Base-by-base conservation (phyloP, 2,329 filamentous ascomycete species). In the Calonectria leucothoes region DNA sequence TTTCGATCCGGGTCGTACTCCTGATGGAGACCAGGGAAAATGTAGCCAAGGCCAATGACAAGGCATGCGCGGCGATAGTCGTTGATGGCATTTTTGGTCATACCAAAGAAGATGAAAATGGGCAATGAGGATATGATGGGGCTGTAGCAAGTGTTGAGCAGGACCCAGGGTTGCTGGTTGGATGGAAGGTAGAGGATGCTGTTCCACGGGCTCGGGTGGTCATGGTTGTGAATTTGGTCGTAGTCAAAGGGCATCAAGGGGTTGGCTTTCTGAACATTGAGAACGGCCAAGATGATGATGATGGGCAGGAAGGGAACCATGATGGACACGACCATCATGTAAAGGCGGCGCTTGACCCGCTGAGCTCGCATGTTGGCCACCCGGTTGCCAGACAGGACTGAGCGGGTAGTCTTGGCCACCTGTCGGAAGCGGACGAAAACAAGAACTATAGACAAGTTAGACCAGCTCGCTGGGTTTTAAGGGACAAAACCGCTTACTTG, bases 91-190 rank as follows among this genome's bases (percentile, higher is more conserved):
- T 91, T 89, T 31, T 85, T 85, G n/a, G 88, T 90, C 71, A 86
- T 86, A 57, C 90, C 90, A 69, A 91, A 92, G 81, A 90, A 90
- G 35, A 86, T 51, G 51, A 91, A 88, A 61, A 91, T 85, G 59
- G 87, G 84, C 1, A 88, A 77, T 6, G 85, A 83, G 3, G 88
- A 86, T 3, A 89, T 64, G 67, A 90, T 87, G 27, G 85, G 75
- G 25, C 91, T 84, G 82, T 89, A 92, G 67, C 83, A 84, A 71
- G 85, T 84, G 76, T 89, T 88, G 76, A 89, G 76, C 63, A 83
- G 78, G 1, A 79, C 66, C 65, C 86, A 87, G 15, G 80, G 77
- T 17, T 89, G 76, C 20, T 83, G 66, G 72, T 82, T 83, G 31
- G 86, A 87, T 0, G 87, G 85, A 2, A 87, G 72, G 69, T 88